Conservation (phyloP, 129 eudicot genomes). For the Centaurea solstitialis region DNA sequence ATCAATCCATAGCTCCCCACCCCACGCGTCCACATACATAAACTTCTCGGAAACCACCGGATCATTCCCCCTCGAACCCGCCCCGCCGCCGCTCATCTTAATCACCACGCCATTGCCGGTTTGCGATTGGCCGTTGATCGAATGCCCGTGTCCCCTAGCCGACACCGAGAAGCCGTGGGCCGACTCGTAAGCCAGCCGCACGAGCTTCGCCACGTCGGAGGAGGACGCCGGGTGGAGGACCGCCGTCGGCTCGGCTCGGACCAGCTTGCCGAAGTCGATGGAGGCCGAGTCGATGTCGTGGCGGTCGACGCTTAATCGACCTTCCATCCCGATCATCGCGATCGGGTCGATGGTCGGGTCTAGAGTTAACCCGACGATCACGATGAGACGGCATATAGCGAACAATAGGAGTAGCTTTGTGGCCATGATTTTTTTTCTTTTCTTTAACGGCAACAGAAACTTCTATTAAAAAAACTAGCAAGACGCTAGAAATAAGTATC, state of each 20-base stretch:
- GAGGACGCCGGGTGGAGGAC: conserved; percentile 61
- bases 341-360: conserved; percentile 48
- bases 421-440: too few relatives aligned
- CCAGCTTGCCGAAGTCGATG: conserved; percentile 62
- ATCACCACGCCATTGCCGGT: conserved; percentile 65
- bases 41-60: conserved; percentile 40
- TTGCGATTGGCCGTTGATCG: conserved; percentile 89
- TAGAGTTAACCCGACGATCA: conserved; percentile 65
- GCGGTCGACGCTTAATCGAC: conserved; percentile 44
- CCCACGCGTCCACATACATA: conserved; percentile 49
- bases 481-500: too few relatives aligned
- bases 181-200: conserved; percentile 55
- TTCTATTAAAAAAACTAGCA: too few relatives aligned
- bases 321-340: conserved; percentile 37
- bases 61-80: not conserved
- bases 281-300: conserved; percentile 50
- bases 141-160: conserved; percentile 96
- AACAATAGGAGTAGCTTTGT: conserved; percentile 45
- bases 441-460: too few relatives aligned
- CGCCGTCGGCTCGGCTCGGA: conserved; percentile 48
- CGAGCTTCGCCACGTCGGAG: conserved; percentile 56
- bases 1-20: conserved; percentile 58
- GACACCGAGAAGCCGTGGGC: conserved; percentile 59
- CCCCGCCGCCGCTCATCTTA: conserved; percentile 53
- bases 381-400: conserved; percentile 62